Percentiles rank a stretch among this genome's conserved stretches.
These are phyloP conservation scores for Stagonosporopsis rhizophila DNA, from an alignment of 2,329 filamentous ascomycete species.

Conservation along the genomic window DNA sequence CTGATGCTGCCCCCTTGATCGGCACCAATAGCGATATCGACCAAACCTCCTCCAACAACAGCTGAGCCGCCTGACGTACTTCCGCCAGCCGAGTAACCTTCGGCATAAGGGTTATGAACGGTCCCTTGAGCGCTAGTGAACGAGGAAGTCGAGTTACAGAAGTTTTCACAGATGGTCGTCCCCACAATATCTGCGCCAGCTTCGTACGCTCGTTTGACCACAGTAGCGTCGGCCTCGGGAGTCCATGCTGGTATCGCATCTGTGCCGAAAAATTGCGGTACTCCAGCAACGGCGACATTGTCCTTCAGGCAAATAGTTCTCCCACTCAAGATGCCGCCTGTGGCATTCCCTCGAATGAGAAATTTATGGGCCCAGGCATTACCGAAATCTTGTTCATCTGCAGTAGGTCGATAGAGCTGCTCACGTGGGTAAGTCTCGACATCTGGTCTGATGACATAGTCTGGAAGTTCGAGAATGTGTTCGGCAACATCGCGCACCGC, in stretches of 20 bases:
- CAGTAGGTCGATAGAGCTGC: slow-evolving; percentile 51
- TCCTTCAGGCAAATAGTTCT: slow-evolving; percentile 63
- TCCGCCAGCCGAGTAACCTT: slow-evolving; percentile 58
- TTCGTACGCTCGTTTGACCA: slow-evolving; percentile 60
- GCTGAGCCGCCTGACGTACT: slow-evolving; percentile 54
- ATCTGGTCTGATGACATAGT: slow-evolving; percentile 56
- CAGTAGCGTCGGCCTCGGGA: slow-evolving; percentile 61
- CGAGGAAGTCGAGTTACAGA: slow-evolving; percentile 58
- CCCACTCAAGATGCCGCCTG: slow-evolving; percentile 29
- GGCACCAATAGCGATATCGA: slow-evolving; percentile 49
- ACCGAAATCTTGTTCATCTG: slow-evolving; percentile 47
- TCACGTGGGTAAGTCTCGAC: slow-evolving; percentile 55
- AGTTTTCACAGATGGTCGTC: slow-evolving; percentile 62
- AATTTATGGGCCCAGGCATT: slow-evolving; percentile 62
- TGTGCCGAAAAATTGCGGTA: slow-evolving; percentile 62
- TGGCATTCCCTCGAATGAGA: slow-evolving; percentile 49
- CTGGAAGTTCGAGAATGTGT: slow-evolving; percentile 53
- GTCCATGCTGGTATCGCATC: slow-evolving; percentile 59
- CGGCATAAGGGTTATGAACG: slow-evolving; percentile 52
- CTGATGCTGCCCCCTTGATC: slow-evolving; percentile 52
- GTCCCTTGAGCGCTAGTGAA: slow-evolving; percentile 54
- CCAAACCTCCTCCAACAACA: slow-evolving; percentile 52
- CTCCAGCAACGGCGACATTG: slow-evolving; percentile 61
- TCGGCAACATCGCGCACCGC: slow-evolving; percentile 62
- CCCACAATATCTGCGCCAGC: slow-evolving; percentile 60